phyloP scores from a whole-genome alignment of 768 basidiomycete species.

The Podaxis sp. region DNA sequence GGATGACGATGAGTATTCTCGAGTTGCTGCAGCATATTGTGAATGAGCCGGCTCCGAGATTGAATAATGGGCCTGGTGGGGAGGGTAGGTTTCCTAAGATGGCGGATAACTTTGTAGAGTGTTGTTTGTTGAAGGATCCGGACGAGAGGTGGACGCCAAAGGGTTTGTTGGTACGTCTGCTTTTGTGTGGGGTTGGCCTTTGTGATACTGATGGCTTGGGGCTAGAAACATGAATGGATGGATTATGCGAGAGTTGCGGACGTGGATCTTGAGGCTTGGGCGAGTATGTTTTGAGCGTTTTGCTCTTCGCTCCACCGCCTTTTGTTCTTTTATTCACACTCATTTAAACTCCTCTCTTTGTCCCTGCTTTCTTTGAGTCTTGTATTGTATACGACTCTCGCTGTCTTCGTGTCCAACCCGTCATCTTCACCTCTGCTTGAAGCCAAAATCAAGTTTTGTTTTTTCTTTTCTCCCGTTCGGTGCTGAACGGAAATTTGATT shows the following conservation, averaged over 20 bases:
- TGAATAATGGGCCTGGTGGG: slow-evolving; percentile 43
- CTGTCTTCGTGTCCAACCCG: neutral
- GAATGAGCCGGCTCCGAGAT: slow-evolving; percentile 91
- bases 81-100: slow-evolving; percentile 65
- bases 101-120: slow-evolving; percentile 84
- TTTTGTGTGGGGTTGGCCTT: neutral
- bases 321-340: neutral
- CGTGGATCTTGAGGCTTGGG: slow-evolving; percentile 78
- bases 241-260: slow-evolving; percentile 52
- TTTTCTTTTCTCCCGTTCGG: neutral
- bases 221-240: slow-evolving; percentile 76
- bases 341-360: neutral
- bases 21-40: slow-evolving; percentile 98
- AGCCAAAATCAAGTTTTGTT: neutral
- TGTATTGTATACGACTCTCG: neutral
- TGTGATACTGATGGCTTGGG: neutral
- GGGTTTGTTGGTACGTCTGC: slow-evolving; percentile 66
- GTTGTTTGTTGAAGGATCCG: slow-evolving; percentile 89
- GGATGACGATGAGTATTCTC: slow-evolving; percentile 97
- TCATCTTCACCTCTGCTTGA: too few relatives aligned
- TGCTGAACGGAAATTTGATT: neutral
- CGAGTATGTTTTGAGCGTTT: slow-evolving; percentile 54
- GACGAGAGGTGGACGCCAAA: slow-evolving; percentile 80
- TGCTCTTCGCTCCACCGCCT: neutral
- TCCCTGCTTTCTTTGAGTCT: neutral